These are phyloP conservation scores for Rubroboletus satanas DNA, from an alignment of 768 basidiomycete genomes.

Conservation along the genomic window DNA sequence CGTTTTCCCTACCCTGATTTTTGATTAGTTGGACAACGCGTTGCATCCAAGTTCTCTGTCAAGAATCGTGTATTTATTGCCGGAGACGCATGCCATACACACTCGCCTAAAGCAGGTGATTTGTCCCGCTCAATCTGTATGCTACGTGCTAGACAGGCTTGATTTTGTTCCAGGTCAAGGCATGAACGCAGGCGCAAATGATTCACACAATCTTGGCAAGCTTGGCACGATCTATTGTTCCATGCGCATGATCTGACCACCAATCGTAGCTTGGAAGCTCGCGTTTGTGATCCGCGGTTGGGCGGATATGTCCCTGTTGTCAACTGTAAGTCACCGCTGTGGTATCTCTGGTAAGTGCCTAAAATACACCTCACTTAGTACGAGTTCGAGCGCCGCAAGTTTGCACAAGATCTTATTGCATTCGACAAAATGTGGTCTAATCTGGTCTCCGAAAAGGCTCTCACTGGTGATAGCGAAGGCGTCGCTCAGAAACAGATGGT, in stretches of 20 bases:
- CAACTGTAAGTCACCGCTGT: constrained; percentile 36
- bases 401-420: constrained; percentile 50
- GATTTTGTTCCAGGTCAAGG: constrained; percentile 43
- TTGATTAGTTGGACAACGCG: constrained; percentile 48
- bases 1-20: not conserved
- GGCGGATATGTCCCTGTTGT: constrained; percentile 42
- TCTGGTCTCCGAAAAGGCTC: constrained; percentile 51
- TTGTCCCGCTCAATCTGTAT: not conserved
- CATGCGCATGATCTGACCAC: not conserved
- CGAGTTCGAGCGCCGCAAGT: constrained; percentile 50
- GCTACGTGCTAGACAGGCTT: not conserved
- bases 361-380: constrained; percentile 32
- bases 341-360: not conserved
- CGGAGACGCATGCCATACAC: constrained; percentile 51
- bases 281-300: constrained; percentile 44
- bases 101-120: constrained; percentile 41
- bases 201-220: constrained; percentile 49
- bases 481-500: constrained; percentile 42
- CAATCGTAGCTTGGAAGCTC: constrained; percentile 48
- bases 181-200: constrained; percentile 52
- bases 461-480: constrained; percentile 35
- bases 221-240: not conserved
- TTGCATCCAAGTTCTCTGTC: constrained; percentile 46
- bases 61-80: constrained; percentile 52
- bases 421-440: constrained; percentile 51